These are phyloP conservation scores for Daldinia loculata DNA, from an alignment of 495 filamentous ascomycete genomes.

Conservation along the genomic window DNA sequence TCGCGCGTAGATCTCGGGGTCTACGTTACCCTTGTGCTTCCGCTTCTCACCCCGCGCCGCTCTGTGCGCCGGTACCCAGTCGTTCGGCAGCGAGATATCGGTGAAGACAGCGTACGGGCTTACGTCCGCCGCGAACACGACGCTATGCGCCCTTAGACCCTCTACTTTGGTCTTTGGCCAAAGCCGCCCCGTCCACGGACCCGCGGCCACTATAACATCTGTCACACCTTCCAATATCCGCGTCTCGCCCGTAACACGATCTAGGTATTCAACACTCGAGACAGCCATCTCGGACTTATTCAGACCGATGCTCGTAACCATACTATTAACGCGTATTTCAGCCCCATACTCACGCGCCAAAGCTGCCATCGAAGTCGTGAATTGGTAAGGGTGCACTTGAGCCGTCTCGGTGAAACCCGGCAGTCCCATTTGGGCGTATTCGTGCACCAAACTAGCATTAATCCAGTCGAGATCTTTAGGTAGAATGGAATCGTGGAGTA, in stretches of 20 bases:
- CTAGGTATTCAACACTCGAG: constrained; percentile 76
- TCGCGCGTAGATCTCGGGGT: constrained; percentile 93
- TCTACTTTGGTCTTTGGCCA: constrained; percentile 80
- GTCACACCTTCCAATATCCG: constrained; percentile 73
- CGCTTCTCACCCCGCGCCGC: constrained; percentile 58
- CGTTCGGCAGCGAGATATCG: constrained; percentile 77
- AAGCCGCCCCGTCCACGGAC: constrained; percentile 85
- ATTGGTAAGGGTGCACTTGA: constrained; percentile 93
- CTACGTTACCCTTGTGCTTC: constrained; percentile 67
- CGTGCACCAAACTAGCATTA: constrained; percentile 66
- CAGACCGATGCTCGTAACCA: constrained; percentile 60
- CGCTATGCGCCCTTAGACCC: constrained; percentile 86
- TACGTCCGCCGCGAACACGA: constrained; percentile 82
- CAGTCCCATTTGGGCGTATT: constrained; percentile 85
- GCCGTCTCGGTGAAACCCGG: constrained; percentile 74
- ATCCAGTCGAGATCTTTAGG: constrained; percentile 92
- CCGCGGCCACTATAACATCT: constrained; percentile 83
- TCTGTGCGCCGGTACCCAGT: constrained; percentile 58
- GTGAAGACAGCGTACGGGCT: constrained; percentile 92
- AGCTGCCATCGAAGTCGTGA: constrained; percentile 86
- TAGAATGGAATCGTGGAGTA: constrained; percentile 68
- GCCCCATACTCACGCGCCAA: constrained; percentile 80
- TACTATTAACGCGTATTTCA: constrained; percentile 71
- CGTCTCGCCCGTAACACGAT: constrained; percentile 65
- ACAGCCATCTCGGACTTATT: constrained; percentile 64